Evolutionary conservation across 768 basidiomycete species (phyloP).

Genomic region (Tulasnella calospora): DNA sequence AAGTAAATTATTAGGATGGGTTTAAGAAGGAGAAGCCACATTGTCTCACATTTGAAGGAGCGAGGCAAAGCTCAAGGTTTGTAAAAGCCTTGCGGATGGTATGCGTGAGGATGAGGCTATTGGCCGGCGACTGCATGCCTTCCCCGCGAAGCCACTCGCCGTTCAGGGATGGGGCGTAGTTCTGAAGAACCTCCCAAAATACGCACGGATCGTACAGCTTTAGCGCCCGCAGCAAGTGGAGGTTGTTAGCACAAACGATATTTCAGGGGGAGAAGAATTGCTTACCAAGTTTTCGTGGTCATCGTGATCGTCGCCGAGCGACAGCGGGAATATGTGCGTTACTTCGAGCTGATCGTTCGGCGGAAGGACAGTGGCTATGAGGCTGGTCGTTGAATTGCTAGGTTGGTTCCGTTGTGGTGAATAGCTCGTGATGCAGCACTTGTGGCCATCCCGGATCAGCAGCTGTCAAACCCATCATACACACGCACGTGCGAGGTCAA

Average conservation of each 20-base stretch:
- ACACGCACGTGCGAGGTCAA: slow-evolving; percentile 1
- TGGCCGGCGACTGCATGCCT: not conserved
- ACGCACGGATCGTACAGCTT: slow-evolving; percentile 11
- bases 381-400: not conserved
- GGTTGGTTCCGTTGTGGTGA: not conserved
- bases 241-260: not conserved
- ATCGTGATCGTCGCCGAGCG: not conserved
- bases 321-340: not conserved
- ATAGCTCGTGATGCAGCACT: not conserved
- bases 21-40: not conserved
- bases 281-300: not conserved
- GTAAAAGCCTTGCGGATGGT: slow-evolving; percentile 7
- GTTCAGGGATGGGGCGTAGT: slow-evolving; percentile 13
- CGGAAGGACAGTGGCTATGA: not conserved
- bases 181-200: slow-evolving; percentile 12
- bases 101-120: slow-evolving; percentile 9
- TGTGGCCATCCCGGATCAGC: slow-evolving; percentile 12
- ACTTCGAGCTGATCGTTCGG: slow-evolving; percentile 7
- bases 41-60: not conserved
- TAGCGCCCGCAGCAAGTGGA: slow-evolving; percentile 10
- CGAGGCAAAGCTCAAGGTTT: slow-evolving; percentile 4
- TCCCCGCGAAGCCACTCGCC: slow-evolving; percentile 8
- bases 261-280: not conserved
- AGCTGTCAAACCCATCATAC: not conserved
- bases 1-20: not conserved